phyloP scores from a whole-genome alignment of 2,329 filamentous ascomycete species.

The Clonostachys byssicola region DNA sequence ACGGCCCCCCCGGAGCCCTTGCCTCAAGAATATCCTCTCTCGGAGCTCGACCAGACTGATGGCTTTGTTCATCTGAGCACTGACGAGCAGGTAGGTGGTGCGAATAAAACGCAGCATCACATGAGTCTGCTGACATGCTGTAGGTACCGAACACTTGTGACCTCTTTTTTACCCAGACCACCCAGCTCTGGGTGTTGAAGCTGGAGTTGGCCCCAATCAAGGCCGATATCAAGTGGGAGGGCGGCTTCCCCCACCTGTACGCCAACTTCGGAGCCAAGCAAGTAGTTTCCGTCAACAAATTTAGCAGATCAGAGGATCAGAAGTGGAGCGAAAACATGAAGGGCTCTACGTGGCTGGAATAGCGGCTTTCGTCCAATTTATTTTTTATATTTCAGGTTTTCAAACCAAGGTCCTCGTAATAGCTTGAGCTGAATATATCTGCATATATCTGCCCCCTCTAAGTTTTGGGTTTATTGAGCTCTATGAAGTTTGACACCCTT shows the following conservation, averaged over 20 bases:
- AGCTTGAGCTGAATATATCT: background rate
- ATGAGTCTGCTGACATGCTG: background rate
- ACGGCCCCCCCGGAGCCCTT: constrained; percentile 46
- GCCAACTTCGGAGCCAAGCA: constrained; percentile 50
- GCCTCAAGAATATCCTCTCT: constrained; percentile 50
- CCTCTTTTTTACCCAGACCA: constrained; percentile 33
- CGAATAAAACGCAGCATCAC: background rate
- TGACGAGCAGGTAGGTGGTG: constrained; percentile 39
- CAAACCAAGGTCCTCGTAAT: background rate
- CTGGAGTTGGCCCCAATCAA: constrained; percentile 42
- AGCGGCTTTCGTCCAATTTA: constrained; percentile 2
- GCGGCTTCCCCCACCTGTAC: constrained; percentile 55
- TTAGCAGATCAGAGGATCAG: constrained; percentile 34
- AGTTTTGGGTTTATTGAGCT: background rate
- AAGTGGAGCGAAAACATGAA: constrained; percentile 43
- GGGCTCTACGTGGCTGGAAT: constrained; percentile 34
- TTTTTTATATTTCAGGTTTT: background rate
- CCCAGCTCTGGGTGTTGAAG: constrained; percentile 47
- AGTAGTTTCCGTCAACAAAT: constrained; percentile 39
- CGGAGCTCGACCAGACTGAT: constrained; percentile 54
- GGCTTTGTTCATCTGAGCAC: constrained; percentile 61
- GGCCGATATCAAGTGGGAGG: constrained; percentile 48
- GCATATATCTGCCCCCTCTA: background rate
- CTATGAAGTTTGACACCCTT: background rate
- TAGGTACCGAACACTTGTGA: constrained; percentile 39